phyloP scores from a whole-genome alignment of 1,284 basidiomycete species.

The Pyrrhoderma noxium region DNA sequence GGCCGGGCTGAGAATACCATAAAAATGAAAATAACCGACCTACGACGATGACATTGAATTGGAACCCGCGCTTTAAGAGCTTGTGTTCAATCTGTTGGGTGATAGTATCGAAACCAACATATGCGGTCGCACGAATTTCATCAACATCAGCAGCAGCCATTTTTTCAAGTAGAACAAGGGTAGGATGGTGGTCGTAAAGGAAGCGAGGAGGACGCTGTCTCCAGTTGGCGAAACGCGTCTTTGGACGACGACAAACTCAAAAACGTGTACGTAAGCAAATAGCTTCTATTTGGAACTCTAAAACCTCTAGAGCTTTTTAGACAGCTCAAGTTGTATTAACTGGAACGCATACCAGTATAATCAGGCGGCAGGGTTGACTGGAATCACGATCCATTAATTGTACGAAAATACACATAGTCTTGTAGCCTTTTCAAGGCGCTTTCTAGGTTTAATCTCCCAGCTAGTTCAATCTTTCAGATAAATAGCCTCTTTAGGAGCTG shows the following conservation, averaged over 20 bases:
- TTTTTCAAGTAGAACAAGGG: too few relatives aligned
- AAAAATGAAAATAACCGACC: conserved; percentile 47
- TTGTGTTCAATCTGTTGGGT: conserved; percentile 99
- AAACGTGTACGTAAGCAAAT: conserved; percentile 5
- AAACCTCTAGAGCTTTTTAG: background rate
- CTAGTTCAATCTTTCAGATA: too few relatives aligned
- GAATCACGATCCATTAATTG: too few relatives aligned
- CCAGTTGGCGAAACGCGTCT: conserved; percentile 2
- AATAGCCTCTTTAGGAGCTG: too few relatives aligned
- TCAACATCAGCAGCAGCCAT: conserved; percentile 45
- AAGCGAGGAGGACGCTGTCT: conserved; percentile 1
- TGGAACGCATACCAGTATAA: too few relatives aligned
- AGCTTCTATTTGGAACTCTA: conserved; percentile 1
- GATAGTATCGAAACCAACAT: conserved; percentile 94
- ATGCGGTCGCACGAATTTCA: conserved; percentile 82
- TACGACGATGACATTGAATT: conserved; percentile 96
- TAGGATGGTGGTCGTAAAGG: conserved; percentile 4
- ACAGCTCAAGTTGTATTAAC: too few relatives aligned
- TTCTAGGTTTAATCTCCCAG: too few relatives aligned
- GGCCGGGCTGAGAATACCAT: too few relatives aligned
- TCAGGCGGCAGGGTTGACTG: too few relatives aligned
- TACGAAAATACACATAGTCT: too few relatives aligned
- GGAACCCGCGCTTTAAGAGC: conserved; percentile 97
- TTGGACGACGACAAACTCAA: conserved; percentile 8
- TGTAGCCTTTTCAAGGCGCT: too few relatives aligned